Conservation (phyloP, 352 stramenopile genomes). For the Phytopythium ostracodes region DNA sequence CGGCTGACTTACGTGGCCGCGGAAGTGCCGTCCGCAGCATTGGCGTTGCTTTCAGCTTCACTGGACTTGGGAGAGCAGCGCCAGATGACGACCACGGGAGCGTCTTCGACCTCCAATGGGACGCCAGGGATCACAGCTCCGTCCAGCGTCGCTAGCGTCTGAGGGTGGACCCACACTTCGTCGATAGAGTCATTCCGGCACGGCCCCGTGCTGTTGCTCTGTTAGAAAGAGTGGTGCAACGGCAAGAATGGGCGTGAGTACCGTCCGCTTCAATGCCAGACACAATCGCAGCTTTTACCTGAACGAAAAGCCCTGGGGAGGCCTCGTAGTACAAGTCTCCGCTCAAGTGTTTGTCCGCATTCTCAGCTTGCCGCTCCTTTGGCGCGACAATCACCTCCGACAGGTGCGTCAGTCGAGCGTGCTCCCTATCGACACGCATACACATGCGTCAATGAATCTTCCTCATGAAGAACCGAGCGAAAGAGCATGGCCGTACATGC, state of each 20-base stretch:
- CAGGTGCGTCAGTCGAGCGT: constrained; percentile 62
- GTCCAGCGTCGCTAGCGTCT: constrained; percentile 55
- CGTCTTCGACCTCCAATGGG: constrained; percentile 26
- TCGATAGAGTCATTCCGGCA: constrained; percentile 31
- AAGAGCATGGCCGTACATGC: constrained; percentile 41
- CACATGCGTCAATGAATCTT: too few relatives aligned
- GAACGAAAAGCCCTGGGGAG: constrained; percentile 42
- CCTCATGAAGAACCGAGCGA: not conserved
- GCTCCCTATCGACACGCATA: constrained; percentile 30
- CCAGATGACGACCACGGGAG: constrained; percentile 40
- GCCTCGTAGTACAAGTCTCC: constrained; percentile 58
- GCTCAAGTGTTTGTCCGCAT: constrained; percentile 25
- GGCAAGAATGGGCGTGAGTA: not conserved
- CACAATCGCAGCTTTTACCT: constrained; percentile 17
- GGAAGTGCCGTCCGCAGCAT: not conserved
- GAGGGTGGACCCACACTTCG: constrained; percentile 67
- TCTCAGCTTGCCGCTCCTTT: constrained; percentile 49
- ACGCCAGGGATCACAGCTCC: constrained; percentile 34
- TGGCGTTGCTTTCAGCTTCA: not conserved
- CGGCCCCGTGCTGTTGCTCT: constrained; percentile 12
- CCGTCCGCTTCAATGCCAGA: too few relatives aligned
- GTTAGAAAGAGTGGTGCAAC: not conserved
- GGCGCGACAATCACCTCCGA: constrained; percentile 74
- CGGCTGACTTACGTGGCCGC: not conserved
- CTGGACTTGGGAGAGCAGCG: constrained; percentile 8